Percentiles rank a stretch among this genome's conserved stretches.
Evolutionary conservation across 768 basidiomycete species (phyloP).

Genomic region (Candolleomyces efflorescens): DNA sequence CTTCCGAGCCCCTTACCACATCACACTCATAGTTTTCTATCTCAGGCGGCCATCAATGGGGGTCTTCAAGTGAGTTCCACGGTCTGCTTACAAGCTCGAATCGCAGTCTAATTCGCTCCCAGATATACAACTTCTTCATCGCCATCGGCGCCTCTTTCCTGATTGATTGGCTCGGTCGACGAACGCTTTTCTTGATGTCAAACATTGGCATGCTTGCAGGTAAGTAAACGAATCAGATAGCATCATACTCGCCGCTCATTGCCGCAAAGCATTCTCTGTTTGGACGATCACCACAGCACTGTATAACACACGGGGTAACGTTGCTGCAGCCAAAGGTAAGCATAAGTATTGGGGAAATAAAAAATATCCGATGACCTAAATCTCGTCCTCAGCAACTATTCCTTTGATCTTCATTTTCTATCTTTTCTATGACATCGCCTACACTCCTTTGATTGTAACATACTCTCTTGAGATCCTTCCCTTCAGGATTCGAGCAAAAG

Average conservation of each 20-base stretch:
- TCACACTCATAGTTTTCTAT: background rate
- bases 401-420: conserved; percentile 62
- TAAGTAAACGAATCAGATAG: conserved; percentile 19
- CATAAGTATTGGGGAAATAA: no score
- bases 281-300: conserved; percentile 53
- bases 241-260: background rate
- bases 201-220: conserved; percentile 53
- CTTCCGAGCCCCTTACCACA: background rate
- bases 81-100: background rate
- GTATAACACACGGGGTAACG: conserved; percentile 35
- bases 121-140: conserved; percentile 62
- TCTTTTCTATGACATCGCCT: conserved; percentile 63
- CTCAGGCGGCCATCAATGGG: conserved; percentile 51
- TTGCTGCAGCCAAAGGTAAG: conserved; percentile 38
- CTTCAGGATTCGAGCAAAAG: conserved; percentile 74
- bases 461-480: conserved; percentile 78
- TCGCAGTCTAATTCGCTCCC: background rate
- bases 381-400: conserved; percentile 42
- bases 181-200: conserved; percentile 63
- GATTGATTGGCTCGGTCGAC: conserved; percentile 64
- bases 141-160: conserved; percentile 58
- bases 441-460: conserved; percentile 64
- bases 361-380: no score
- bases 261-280: conserved; percentile 40
- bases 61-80: conserved; percentile 42